Conservation (phyloP, 495 filamentous ascomycete genomes). For the Margaritispora aquatica region DNA sequence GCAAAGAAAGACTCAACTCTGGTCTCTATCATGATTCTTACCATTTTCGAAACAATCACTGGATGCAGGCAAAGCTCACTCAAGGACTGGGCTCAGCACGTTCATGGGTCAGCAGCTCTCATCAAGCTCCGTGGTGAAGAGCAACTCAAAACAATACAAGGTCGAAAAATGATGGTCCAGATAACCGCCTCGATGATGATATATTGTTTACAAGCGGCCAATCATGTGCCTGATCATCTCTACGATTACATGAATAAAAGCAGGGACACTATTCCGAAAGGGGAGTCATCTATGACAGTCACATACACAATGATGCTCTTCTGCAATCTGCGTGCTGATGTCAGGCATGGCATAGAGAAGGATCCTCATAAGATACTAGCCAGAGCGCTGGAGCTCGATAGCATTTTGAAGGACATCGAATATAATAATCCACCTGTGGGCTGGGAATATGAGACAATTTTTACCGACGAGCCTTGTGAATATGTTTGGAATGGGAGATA, state of each 20-base stretch:
- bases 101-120: constrained; percentile 53
- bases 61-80: constrained; percentile 39
- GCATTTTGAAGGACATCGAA: constrained; percentile 39
- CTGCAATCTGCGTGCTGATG: constrained; percentile 38
- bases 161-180: constrained; percentile 50
- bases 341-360: constrained; percentile 31
- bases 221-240: constrained; percentile 30
- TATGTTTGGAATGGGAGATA: constrained; percentile 48
- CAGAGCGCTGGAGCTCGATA: constrained; percentile 42
- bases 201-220: constrained; percentile 29
- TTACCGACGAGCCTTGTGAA: constrained; percentile 26
- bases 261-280: constrained; percentile 13
- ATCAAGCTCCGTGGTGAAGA: constrained; percentile 49
- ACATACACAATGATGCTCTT: constrained; percentile 33
- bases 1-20: constrained; percentile 56
- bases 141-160: constrained; percentile 45
- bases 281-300: constrained; percentile 24
- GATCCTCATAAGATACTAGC: constrained; percentile 40
- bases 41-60: constrained; percentile 48
- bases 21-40: constrained; percentile 53
- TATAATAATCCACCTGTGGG: constrained; percentile 30
- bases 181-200: constrained; percentile 38
- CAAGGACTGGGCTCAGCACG: constrained; percentile 52
- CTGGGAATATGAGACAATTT: constrained; percentile 32
- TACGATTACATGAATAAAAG: constrained; percentile 31